A percentile compares a stretch with the other conserved stretches of the same genome.
These are phyloP conservation scores for Fimicolochytrium jonesii DNA, from an alignment of 192 early-diverging fungal species.

Conservation along the genomic window DNA sequence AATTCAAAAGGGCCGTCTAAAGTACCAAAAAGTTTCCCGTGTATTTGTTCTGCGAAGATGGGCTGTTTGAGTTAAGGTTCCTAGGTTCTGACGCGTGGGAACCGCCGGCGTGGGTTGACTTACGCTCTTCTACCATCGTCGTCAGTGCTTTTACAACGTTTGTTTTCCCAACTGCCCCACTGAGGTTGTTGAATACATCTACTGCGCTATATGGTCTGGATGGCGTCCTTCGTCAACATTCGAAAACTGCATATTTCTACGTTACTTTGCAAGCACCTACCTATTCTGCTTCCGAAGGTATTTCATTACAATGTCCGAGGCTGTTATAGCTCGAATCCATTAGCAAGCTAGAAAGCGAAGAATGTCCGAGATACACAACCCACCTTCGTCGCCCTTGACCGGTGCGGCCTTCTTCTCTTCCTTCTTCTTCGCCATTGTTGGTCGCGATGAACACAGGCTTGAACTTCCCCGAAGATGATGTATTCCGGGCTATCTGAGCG, in stretches of 20 bases:
- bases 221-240: not conserved
- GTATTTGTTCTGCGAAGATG: conserved; percentile 21
- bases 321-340: no score
- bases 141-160: conserved; percentile 31
- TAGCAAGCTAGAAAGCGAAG: no score
- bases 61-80: no score
- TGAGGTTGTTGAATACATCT: conserved; percentile 41
- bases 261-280: not conserved
- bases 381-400: not conserved
- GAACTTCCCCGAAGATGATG: no score
- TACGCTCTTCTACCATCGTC: conserved; percentile 35
- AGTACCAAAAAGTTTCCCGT: conserved; percentile 27
- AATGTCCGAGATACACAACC: not conserved
- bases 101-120: not conserved
- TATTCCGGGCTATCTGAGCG: no score
- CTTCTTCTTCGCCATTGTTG: conserved; percentile 10
- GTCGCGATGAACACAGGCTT: no score
- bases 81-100: no score
- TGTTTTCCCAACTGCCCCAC: conserved; percentile 30
- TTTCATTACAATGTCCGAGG: conserved; percentile 21
- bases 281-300: conserved; percentile 25
- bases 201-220: conserved; percentile 38
- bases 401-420: not conserved
- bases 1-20: not conserved
- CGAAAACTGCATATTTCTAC: not conserved